phyloP scores from a whole-genome alignment of 495 filamentous ascomycete species.

The Penicillium parvum region DNA sequence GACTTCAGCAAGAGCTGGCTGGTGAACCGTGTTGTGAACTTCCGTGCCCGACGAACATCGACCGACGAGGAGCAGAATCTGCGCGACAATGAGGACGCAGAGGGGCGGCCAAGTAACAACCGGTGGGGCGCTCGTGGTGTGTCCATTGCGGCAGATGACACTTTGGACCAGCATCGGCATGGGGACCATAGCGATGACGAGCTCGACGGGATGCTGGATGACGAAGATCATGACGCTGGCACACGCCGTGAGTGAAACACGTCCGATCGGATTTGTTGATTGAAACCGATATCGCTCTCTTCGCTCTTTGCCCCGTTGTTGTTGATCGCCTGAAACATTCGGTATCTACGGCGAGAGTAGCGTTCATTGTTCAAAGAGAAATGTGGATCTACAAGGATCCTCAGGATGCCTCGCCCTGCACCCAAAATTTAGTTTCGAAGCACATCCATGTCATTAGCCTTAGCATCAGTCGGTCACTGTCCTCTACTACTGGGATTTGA shows the following conservation, averaged over 20 bases:
- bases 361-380: no score
- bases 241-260: no score
- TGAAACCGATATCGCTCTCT: no score
- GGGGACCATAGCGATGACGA: conserved; percentile 19
- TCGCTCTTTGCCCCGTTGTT: no score
- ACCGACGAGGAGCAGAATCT: conserved; percentile 38
- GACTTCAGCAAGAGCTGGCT: conserved; percentile 83
- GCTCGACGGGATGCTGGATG: conserved; percentile 7
- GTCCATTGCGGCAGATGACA: conserved; percentile 77
- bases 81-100: conserved; percentile 32
- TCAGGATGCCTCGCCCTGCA: neutral
- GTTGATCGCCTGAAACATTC: no score
- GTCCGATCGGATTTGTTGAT: no score
- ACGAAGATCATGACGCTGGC: conserved; percentile 6
- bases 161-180: conserved; percentile 50
- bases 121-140: conserved; percentile 75
- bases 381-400: neutral
- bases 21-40: conserved; percentile 44
- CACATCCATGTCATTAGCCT: neutral
- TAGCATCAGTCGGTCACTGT: neutral
- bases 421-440: neutral
- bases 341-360: no score
- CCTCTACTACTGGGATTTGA: no score
- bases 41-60: conserved; percentile 26
- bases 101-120: conserved; percentile 36